Evolutionary conservation across 2,329 filamentous ascomycete species (phyloP).

Genomic region (Aspergillus floridensis): DNA sequence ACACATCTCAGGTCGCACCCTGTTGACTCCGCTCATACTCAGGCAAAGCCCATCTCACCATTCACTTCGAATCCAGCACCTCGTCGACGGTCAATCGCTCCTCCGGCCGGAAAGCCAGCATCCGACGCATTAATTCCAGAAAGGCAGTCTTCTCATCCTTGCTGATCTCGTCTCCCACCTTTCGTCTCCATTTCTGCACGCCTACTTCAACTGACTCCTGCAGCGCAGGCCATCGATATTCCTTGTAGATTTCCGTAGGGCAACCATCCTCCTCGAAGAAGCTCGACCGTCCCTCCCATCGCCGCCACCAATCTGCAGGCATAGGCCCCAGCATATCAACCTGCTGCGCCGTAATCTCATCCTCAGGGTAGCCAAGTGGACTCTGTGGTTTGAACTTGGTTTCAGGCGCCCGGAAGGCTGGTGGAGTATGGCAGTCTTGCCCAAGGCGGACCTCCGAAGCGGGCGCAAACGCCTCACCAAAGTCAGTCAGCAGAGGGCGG

Average conservation of each 20-base stretch:
- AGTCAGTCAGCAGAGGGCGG: constrained; percentile 33
- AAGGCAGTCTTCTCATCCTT: constrained; percentile 17
- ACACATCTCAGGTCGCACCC: neutral
- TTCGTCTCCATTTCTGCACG: constrained; percentile 16
- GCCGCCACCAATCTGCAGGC: constrained; percentile 18
- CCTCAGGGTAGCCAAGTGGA: constrained; percentile 18
- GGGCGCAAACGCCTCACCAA: constrained; percentile 21
- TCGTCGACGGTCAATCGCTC: constrained; percentile 15
- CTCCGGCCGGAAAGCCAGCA: constrained; percentile 17
- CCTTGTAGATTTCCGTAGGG: constrained; percentile 8
- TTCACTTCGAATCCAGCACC: constrained; percentile 16
- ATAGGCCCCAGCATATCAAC: constrained; percentile 21
- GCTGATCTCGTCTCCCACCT: constrained; percentile 8
- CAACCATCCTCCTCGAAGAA: constrained; percentile 19
- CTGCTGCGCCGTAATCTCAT: constrained; percentile 22
- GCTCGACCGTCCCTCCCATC: constrained; percentile 13
- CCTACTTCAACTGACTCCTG: constrained; percentile 10
- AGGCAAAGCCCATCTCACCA: constrained; percentile 21
- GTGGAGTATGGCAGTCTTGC: constrained; percentile 23
- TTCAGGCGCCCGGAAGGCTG: constrained; percentile 17
- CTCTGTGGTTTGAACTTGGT: constrained; percentile 13
- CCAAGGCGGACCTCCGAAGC: constrained; percentile 20
- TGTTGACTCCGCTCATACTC: neutral
- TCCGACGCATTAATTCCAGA: constrained; percentile 14
- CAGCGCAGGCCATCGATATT: constrained; percentile 10